These are phyloP conservation scores for Pythium phragmitis DNA, from an alignment of 352 stramenopile species.

Conservation along the genomic window DNA sequence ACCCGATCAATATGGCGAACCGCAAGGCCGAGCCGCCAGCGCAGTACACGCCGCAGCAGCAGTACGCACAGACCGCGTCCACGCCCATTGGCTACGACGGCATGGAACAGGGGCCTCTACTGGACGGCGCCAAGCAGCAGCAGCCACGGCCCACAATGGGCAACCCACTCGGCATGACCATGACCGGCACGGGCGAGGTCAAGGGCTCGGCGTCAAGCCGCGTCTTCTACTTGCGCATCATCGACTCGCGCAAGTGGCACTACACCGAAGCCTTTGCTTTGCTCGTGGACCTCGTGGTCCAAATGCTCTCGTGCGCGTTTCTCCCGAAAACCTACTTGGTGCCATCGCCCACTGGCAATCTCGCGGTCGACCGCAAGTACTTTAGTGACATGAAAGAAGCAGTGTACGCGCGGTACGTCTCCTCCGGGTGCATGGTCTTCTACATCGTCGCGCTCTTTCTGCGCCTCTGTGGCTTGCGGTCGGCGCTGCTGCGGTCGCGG, in stretches of 20 bases:
- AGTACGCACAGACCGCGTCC: not conserved
- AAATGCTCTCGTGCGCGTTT: constrained; percentile 80
- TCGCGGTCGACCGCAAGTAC: constrained; percentile 25
- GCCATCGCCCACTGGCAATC: not conserved
- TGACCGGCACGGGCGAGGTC: constrained; percentile 3
- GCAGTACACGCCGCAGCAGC: constrained; percentile 4
- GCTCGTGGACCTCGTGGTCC: constrained; percentile 84
- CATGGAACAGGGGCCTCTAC: constrained; percentile 13
- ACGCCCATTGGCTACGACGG: constrained; percentile 14
- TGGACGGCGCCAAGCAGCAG: constrained; percentile 11
- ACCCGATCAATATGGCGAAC: not conserved
- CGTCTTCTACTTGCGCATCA: constrained; percentile 79
- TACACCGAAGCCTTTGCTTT: constrained; percentile 83
- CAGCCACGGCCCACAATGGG: not conserved
- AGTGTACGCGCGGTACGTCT: constrained; percentile 71
- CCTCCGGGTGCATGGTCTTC: constrained; percentile 66
- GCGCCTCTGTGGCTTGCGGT: constrained; percentile 63
- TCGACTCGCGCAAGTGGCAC: constrained; percentile 89
- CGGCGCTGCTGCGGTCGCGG: constrained; percentile 75
- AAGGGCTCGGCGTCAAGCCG: constrained; percentile 24
- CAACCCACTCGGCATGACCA: not conserved
- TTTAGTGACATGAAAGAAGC: constrained; percentile 65
- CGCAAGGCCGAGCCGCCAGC: constrained; percentile 17
- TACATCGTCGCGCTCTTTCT: constrained; percentile 86
- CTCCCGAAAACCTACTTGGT: constrained; percentile 36